phyloP scores from a whole-genome alignment of 768 basidiomycete genomes.

The Phanerochaete carnosa region DNA sequence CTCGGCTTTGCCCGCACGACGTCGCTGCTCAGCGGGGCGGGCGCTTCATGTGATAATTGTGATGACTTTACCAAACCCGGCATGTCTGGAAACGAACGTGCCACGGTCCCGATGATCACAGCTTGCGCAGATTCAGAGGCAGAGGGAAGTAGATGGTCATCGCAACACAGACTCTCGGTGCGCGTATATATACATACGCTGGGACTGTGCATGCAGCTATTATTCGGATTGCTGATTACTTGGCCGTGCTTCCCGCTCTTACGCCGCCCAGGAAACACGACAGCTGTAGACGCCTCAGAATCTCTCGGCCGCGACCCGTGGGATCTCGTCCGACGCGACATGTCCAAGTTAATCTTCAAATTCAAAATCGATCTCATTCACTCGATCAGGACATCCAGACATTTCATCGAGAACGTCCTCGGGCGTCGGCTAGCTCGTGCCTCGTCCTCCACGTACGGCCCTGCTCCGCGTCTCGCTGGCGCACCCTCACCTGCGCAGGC shows the following conservation, averaged over 20 bases:
- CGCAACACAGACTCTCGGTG: not conserved
- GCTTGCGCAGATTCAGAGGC: not conserved
- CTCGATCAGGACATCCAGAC: not conserved
- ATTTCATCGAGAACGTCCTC: not conserved
- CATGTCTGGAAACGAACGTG: slow-evolving; percentile 8
- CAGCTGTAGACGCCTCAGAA: not conserved
- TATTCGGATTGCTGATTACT: no score
- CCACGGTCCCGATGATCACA: not conserved
- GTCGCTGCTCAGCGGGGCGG: slow-evolving; percentile 1
- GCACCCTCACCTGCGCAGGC: not conserved
- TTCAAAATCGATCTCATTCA: not conserved
- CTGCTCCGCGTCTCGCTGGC: no score
- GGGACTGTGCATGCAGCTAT: no score
- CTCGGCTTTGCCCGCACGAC: slow-evolving; percentile 17
- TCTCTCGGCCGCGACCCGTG: not conserved
- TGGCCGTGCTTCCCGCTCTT: not conserved
- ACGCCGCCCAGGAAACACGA: not conserved
- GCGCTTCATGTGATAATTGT: slow-evolving; percentile 7
- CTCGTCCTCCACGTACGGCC: no score
- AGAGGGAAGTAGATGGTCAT: not conserved
- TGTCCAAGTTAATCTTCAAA: not conserved
- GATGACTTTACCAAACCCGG: slow-evolving; percentile 8
- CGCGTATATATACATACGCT: not conserved
- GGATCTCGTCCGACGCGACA: not conserved
- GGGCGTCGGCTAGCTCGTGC: no score